Evolutionary conservation across 805 yeast genomes (phyloP).

Genomic region (Pachysolen tannophilus): DNA sequence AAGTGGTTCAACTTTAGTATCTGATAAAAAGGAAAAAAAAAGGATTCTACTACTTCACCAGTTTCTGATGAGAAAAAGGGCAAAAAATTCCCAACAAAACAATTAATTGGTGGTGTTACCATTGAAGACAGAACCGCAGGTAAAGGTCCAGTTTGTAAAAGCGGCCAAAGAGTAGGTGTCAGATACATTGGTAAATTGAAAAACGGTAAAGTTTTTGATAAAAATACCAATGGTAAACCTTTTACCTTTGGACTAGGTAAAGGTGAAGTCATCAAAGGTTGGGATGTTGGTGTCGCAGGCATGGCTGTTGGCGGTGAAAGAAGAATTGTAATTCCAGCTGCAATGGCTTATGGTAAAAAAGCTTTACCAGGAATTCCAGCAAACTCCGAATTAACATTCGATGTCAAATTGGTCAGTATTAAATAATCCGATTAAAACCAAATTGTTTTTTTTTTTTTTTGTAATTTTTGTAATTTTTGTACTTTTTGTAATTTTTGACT

Average conservation of each 20-base stretch:
- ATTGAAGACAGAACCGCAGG: slow-evolving; percentile 91
- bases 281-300: slow-evolving; percentile 98
- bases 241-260: slow-evolving; percentile 84
- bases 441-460: not conserved
- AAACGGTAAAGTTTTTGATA: slow-evolving; percentile 95
- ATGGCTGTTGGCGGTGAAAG: slow-evolving; percentile 99
- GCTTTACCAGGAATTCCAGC: slow-evolving; percentile 96
- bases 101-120: slow-evolving; percentile 86
- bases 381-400: slow-evolving; percentile 93
- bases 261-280: slow-evolving; percentile 98
- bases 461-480: no score
- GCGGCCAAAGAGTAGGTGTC: slow-evolving; percentile 87
- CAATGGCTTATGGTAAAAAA: slow-evolving; percentile 94
- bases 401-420: slow-evolving; percentile 85
- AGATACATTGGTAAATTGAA: slow-evolving; percentile 96
- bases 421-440: slow-evolving; percentile 39
- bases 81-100: slow-evolving; percentile 63
- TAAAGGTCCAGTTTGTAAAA: slow-evolving; percentile 80
- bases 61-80: slow-evolving; percentile 21
- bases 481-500: no score
- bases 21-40: slow-evolving; percentile 18
- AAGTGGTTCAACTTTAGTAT: slow-evolving; percentile 31
- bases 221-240: slow-evolving; percentile 96
- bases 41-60: slow-evolving; percentile 18
- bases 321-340: slow-evolving; percentile 91